Percentiles rank a stretch among this genome's conserved stretches.
Evolutionary conservation across 768 basidiomycete genomes (phyloP).

Genomic region (Auricularia sp.): DNA sequence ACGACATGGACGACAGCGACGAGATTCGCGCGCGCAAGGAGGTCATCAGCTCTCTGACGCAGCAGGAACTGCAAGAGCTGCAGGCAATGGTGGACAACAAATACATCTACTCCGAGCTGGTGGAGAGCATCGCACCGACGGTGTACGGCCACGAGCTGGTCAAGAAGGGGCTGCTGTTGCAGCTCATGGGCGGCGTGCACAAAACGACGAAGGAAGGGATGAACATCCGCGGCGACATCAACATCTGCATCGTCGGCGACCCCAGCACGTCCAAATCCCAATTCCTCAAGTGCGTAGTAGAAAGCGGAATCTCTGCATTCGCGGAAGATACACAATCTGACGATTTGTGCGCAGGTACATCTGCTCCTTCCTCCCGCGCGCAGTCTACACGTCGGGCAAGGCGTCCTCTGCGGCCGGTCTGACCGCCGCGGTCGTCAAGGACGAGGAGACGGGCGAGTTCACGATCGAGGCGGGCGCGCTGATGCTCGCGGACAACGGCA

Average conservation of each 20-base stretch:
- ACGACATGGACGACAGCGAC: conserved; percentile 74
- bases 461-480: conserved; percentile 98
- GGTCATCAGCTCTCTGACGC: conserved; percentile 81
- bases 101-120: conserved; percentile 88
- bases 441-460: conserved; percentile 98
- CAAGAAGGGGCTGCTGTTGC: conserved; percentile 91
- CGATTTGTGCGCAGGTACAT: conserved; percentile 64
- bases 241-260: conserved; percentile 96
- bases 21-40: conserved; percentile 56
- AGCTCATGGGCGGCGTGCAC: conserved; percentile 98
- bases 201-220: conserved; percentile 95
- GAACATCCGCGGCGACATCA: conserved; percentile 96
- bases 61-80: conserved; percentile 91
- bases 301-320: not conserved
- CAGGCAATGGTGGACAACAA: conserved; percentile 89
- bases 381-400: conserved; percentile 98
- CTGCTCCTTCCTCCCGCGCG: conserved; percentile 93
- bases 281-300: conserved; percentile 75
- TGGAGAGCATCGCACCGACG: conserved; percentile 92
- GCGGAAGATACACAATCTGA: not conserved
- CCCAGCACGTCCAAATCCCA: conserved; percentile 97
- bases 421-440: conserved; percentile 95
- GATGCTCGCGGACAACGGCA: conserved; percentile 98
- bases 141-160: conserved; percentile 99
- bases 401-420: conserved; percentile 98